Evolutionary conservation across 2,329 filamentous ascomycete genomes (phyloP), one percentile per base, ranked within the genome.

Genomic region (Aspergillus brasiliensis): DNA sequence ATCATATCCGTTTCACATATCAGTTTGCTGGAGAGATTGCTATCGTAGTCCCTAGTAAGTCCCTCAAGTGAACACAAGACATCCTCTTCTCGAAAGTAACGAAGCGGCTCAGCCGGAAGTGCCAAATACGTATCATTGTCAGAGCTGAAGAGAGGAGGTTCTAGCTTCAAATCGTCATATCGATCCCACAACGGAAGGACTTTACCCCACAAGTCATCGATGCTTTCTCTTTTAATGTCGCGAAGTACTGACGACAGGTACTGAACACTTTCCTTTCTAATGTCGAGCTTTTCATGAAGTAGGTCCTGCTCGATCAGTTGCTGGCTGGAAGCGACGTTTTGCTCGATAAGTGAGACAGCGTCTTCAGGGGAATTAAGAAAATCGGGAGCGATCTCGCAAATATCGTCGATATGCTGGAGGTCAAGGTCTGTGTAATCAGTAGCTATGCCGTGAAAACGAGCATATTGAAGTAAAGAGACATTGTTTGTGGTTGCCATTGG

Each of bases 401-500:
- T 37, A 17, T 66, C 31, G 34, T 70, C 42, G 52, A 68, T 37
- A 37, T 59, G 52, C 21, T 59, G 27, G 42, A 67, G 38, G 47
- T 73, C 57, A 1, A 74, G 64, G 5, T 65, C 65, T 3, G 67
- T 68, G 65, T 77, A 77, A 58, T 80, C 69, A 53, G 59, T 68
- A 31, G 75, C 77, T 21, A 83, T 71, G 3, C 75, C 75, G 59
- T 82, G 70, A 51, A 75, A 78, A 23, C 80, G 76, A 19, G 82
- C 81, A 62, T 83, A 84, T 17, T 82, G 77, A 7, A 83, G 68
- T 6, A 79, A 64, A 19, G 75, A 75, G 15, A 71, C 71, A n/a
- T 77, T 74, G 21, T 66, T 65, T 62, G 17, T 23, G 15, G 25
- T 23, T 44, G 49, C 60, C 60, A 64, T 66, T 31, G n/a, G 44